Evolutionary conservation across 306 rosid genomes (phyloP), one percentile per base, ranked within the genome.

Genomic region (Cucumis melo): DNA sequence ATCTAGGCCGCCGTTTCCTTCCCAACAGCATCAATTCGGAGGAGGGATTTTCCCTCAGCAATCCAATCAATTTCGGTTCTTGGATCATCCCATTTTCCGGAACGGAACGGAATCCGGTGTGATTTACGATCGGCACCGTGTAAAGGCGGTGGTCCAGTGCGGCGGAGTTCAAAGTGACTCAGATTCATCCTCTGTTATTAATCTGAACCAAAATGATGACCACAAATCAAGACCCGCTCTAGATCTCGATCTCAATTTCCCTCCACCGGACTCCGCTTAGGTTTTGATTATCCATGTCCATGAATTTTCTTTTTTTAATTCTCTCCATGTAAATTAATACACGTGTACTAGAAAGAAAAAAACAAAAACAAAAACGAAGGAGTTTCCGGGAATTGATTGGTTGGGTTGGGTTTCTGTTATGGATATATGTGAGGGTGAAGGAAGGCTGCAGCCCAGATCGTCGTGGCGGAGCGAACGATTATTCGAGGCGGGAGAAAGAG

Each of bases 131-230:
- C 75, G 66, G 1, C 62, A 50, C 74, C 15, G 78, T 66, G 38
- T 24, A 32, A 76, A 38, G 23, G 53, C 8, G 32, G 54, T 36
- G 32, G 54, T 36, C 15, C 24, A 21, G 16, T 13, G 27, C 44
- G 48, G 80, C 0, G 83, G 86, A 23, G 83, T 48, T 4, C 87
- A 83, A 14, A 88, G 95, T 75, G 90, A 86, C 53, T 90, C 95
- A 8, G 92, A 90, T n/a, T 88, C 92, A 1, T 90, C 92, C 2
- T 85, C 95, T 7, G 88, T 90, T 29, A 83, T 88, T 63, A 91
- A 89, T 86, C 82, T 84, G 79, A 89, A 85, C 59, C 87, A 75
- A 3, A 74, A 78, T 9, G 74, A 81, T 1, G 74, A 81, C 1
- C 74, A 44, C 39, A 64, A 58, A 11, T 16, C 39, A 17, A 66